Evolutionary conservation across 441 rosid species (phyloP), one percentile per base, ranked within the genome.

Genomic region (Adansonia rubrostipa): DNA sequence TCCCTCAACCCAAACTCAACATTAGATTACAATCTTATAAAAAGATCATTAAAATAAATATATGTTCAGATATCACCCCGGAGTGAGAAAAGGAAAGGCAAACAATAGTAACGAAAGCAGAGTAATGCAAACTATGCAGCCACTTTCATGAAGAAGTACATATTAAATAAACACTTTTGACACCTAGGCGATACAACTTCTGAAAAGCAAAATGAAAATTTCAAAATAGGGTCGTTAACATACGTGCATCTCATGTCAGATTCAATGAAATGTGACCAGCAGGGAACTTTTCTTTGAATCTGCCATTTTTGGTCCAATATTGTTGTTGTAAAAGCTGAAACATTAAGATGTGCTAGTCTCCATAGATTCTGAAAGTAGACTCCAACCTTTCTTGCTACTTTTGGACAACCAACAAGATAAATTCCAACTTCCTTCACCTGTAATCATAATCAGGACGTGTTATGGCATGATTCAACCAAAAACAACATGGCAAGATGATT

Each of bases 391-490:
- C 77, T 76, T 1, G 90, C 97, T 57, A 93, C 86, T 81, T 42
- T 75, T 0, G 88, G 89, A 85, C 99, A 93, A 60, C 86, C 90
- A 68, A 81, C 89, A 1, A 95, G 91, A 87, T 93, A 95, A 68
- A 95, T 84, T 42, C 97, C 99, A 66, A 95, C 84, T 83, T 95
- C 99, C 82, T 95, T 95, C 67, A 93, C 96, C 99, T 92, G 71
- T 13, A 77, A 74, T 54, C 82, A 76, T 47, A 50, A 77, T 73
- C 69, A 76, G 56, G 19, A 77, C 58, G 62, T 45, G 3, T 11
- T 13, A 8, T 75, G 3, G n/a, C 78, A 42, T 22, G 4, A 20
- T 47, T 60, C 20, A 54, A 24, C 5, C 33, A 69, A 17, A 44
- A 77, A 56, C 20, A 15, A 50, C 50, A 7, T 45, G 72, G 2